Evolutionary conservation across 2,329 filamentous ascomycete species (phyloP), one percentile per base, ranked within the genome.

Genomic region (Arthrobotrys sphaeroides): DNA sequence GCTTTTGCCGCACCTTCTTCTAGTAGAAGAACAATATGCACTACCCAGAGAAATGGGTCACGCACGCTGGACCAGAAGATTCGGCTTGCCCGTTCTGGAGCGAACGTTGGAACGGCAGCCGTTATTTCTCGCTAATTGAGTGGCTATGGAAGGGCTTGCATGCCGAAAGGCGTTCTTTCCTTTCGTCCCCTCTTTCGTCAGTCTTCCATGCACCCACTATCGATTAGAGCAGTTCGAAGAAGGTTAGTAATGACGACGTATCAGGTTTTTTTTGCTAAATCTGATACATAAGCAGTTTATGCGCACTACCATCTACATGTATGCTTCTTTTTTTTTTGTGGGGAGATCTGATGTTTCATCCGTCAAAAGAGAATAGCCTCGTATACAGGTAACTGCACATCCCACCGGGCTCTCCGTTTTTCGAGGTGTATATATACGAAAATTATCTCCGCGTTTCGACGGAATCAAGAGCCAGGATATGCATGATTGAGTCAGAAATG

Each of bases 41-140:
- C 53, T n/a, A 24, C 20, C 12, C 16, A 22, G 40, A 1, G 5
- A 40, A n/a, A n/a, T n/a, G 20, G n/a, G 53, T 42, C 53, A 59
- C 53, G 53, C 36, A 59, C 53, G 31, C 36, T 18, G 28, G 55
- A 5, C 3, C 1, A 18, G 10, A 64, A n/a, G 64, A 59, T 47
- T 68, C 64, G 28, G 28, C 51, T 28, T 68, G n/a, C 64, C 64
- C 42, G 22, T 68, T 60, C 7, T 68, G 51, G 51, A 24, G 22
- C n/a, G 16, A 22, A 20, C 49, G 16, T 38, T 38, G 9, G 47
- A 33, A 33, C 16, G 47, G 28, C 47, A 36, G 51, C 51, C 51
- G 51, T 55, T 55, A 55, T 16, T 38, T 24, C 38, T 55, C 47
- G 47, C 45, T 49, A 49, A 26, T 28, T 28, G 45, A 28, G 26